Base-by-base conservation (phyloP, 2,329 filamentous ascomycete genomes). In the Fusarium paranaense region DNA sequence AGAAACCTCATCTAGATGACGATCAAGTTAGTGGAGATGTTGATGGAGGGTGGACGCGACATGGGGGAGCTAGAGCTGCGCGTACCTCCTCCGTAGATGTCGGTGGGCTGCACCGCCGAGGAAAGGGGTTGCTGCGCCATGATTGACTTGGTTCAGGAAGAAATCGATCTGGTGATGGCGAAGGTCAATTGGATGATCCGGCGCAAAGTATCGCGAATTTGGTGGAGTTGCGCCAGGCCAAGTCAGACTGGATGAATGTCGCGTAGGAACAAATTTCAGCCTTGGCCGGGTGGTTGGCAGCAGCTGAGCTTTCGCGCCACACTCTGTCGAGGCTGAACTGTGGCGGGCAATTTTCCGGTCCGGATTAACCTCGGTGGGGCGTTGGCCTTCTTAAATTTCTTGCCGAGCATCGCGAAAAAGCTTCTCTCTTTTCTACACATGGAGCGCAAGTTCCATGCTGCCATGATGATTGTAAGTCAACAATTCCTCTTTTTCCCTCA, bases 1-100 rank as follows among this genome's bases (percentile, higher is more conserved):
- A 38, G 95, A 97, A 75, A 99, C 95, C 87, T 99, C 97, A 87
- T 99, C 97, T 98, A 79, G 67, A 67, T 62, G 62, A 72, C 60
- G 35, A 63, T 66, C 45, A 50, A 62, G 69, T 76, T 72, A 79
- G 76, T 69, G 64, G 66, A 54, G 60, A 64, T 62, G 60, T 60
- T 70, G 45, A 65, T 38, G 32, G 54, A 61, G 65, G 59, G 47
- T 54, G 69, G 56, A 75, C 69, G 73, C 70, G 73, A 69, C 54
- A 62, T 68, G 64, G 66, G 58, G 58, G 67, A 75, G 56, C 63
- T 74, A 64, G 60, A 72, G 62, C 67, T 69, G 64, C 67, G 67
- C 80, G 75, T 81, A 91, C 90, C 90, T 88, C 90, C 90, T 76
- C 90, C 90, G 74, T 91, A 91, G 69, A 90, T 86, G 80, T 91